Base-by-base conservation (phyloP, 2,329 filamentous ascomycete species). In the Periconia sp. region DNA sequence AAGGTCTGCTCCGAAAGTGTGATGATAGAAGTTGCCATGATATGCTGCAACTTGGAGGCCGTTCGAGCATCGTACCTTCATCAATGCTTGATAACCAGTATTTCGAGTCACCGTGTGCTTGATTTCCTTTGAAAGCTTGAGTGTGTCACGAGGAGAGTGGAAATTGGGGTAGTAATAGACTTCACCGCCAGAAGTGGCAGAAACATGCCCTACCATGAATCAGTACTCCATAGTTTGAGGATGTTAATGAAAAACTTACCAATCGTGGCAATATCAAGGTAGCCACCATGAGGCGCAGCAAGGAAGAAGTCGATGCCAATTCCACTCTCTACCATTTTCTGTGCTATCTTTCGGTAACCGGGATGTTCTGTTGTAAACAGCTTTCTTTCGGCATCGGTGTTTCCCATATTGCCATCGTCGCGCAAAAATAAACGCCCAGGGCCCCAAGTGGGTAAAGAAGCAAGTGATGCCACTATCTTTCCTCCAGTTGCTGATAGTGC, bases 11-110 rank as follows among this genome's bases (percentile, higher is more conserved):
- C 92, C 92, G 68, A 96, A 96, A 0, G 90, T 94, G 76, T 97
- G 92, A 69, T 99, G 94, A 47, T 95, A 84, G 70, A 97, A 99
- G 76, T 96, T 96, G 62, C 94, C 94, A 67, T 96, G 91, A 69
- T 99, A 99, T n/a, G 86, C 85, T 15, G 91, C 86, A 15, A 99
- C 89, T 71, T 99, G 94, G 49, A 99, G 81, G 17, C 94, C 94
- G 65, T 96, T 99, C 17, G 92, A 97, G 77, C 94, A 99, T 57
- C 94, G 89, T 53, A 99, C 93, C 80, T 99, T 99, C 91, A 99
- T 95, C 63, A 99, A 79, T 18, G 92, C 92, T 75, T 97, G 93
- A 78, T 91, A 97, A 19, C 94, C 94, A 45, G 93, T 96, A 73
- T 97, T 92, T 58, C 94, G 84, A 2, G 87, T 92, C 30, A 97